Evolutionary conservation across 495 filamentous ascomycete species (phyloP).

Genomic region (Penicillium salamii): DNA sequence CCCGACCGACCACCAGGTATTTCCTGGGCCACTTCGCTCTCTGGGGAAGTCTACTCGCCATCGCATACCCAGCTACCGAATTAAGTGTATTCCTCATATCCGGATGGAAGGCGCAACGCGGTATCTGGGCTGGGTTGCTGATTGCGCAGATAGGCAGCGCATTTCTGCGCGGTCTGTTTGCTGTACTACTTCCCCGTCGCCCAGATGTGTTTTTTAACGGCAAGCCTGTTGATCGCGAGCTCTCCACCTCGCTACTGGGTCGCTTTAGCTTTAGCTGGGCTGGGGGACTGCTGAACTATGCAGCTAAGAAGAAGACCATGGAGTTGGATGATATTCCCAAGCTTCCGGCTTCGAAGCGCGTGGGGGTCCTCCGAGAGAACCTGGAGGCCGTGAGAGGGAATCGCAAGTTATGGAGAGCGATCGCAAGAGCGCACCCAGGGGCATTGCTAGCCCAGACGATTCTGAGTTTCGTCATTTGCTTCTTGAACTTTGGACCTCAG

Average conservation of each 20-base stretch:
- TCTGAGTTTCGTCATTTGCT: slow-evolving; percentile 50
- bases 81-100: slow-evolving; percentile 15
- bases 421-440: slow-evolving; percentile 54
- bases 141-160: slow-evolving; percentile 23
- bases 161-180: slow-evolving; percentile 28
- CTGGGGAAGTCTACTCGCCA: slow-evolving; percentile 24
- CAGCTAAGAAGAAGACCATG: slow-evolving; percentile 53
- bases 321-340: slow-evolving; percentile 59
- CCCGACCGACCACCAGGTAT: slow-evolving; percentile 28
- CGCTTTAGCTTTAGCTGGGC: slow-evolving; percentile 68
- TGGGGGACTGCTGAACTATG: slow-evolving; percentile 47
- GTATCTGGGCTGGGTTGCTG: slow-evolving; percentile 17
- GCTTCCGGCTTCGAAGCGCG: slow-evolving; percentile 27
- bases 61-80: slow-evolving; percentile 17
- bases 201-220: slow-evolving; percentile 61
- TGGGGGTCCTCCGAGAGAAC: slow-evolving; percentile 28
- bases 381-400: slow-evolving; percentile 50
- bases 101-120: slow-evolving; percentile 3
- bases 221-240: slow-evolving; percentile 60
- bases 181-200: slow-evolving; percentile 56
- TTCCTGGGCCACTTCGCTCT: slow-evolving; percentile 28
- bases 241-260: slow-evolving; percentile 55
- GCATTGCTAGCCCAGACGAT: slow-evolving; percentile 52
- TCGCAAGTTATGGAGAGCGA: slow-evolving; percentile 59
- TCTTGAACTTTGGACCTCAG: slow-evolving; percentile 67